phyloP scores from a whole-genome alignment of 1,284 basidiomycete species.

The Schizophyllum amplum region DNA sequence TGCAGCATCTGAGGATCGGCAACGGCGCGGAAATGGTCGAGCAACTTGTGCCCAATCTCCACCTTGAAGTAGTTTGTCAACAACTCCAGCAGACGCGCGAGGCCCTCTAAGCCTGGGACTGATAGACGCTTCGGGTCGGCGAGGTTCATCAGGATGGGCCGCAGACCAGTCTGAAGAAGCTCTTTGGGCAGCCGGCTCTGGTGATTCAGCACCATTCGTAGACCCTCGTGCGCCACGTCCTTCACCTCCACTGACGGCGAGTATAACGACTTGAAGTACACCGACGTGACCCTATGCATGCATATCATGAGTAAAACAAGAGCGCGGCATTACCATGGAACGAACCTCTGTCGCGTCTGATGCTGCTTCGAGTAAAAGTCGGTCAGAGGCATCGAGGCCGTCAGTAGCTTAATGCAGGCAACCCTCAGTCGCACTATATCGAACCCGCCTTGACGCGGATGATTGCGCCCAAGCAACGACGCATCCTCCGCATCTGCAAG shows the following conservation, averaged over 20 bases:
- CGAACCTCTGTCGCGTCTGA: constrained; percentile 79
- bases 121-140: constrained; percentile 94
- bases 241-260: constrained; percentile 92
- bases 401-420: constrained; percentile 88
- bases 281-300: constrained; percentile 70
- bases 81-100: constrained; percentile 92
- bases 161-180: constrained; percentile 88
- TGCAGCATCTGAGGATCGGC: constrained; percentile 82
- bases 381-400: constrained; percentile 90
- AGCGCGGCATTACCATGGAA: constrained; percentile 2
- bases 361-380: constrained; percentile 85
- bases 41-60: constrained; percentile 95
- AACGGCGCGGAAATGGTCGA: constrained; percentile 92
- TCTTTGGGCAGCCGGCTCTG: constrained; percentile 95
- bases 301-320: constrained; percentile 9
- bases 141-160: constrained; percentile 96
- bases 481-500: constrained; percentile 93
- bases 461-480: constrained; percentile 68
- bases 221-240: constrained; percentile 90
- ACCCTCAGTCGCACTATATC: constrained; percentile 93
- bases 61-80: constrained; percentile 99
- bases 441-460: constrained; percentile 72
- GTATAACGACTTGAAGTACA: constrained; percentile 99
- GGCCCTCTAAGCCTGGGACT: constrained; percentile 90
- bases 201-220: constrained; percentile 83